Evolutionary conservation across 2,329 filamentous ascomycete species (phyloP), one percentile per base, ranked within the genome.

Genomic region (Penicillium sp.): DNA sequence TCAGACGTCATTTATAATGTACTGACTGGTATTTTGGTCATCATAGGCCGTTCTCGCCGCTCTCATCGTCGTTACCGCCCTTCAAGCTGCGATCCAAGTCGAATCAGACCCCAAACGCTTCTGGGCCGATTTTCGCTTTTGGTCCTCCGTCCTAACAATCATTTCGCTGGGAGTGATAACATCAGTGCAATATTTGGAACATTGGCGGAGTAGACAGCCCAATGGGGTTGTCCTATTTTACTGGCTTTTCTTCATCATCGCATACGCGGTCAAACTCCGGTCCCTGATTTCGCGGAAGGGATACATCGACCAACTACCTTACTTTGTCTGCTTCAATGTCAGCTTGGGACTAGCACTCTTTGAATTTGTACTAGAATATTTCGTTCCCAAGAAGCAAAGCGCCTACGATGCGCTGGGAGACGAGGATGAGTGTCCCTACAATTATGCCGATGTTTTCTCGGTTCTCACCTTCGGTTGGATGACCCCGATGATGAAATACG

Each of bases 391-490:
- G 75, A 86, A 85, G 64, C 77, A 86, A 58, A 89, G 86, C 66
- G 84, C 81, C 45, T 90, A 90, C 70, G 84, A 89, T 71, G 85
- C 85, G 6, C 73, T 89, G 49, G 86, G 85, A 7, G 85, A 88
- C 59, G 76, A 77, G 57, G 85, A 89, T 64, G 87, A 90, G 74
- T 89, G 87, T 60, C 82, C 82, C 0, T 87, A 90, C 61, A 93
- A 97, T 76, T 96, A 96, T 73, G 93, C 94, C 13, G 92, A 93
- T 59, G 82, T 97, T 52, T 99, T 99, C 77, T 96, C 93, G 4
- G 86, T 90, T 50, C 82, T 99, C 45, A 96, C 93, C 0, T 99
- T 99, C 75, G 88, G 89, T 54, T 99, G 94, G 94, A 97, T 99
- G 93, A 97, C 94, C 0, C 93, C 94, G 0, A 79, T 99, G 84